A percentile compares a stretch with the other conserved stretches of the same genome.
Conservation (phyloP, 768 basidiomycete genomes). For the Zangia roseola region DNA sequence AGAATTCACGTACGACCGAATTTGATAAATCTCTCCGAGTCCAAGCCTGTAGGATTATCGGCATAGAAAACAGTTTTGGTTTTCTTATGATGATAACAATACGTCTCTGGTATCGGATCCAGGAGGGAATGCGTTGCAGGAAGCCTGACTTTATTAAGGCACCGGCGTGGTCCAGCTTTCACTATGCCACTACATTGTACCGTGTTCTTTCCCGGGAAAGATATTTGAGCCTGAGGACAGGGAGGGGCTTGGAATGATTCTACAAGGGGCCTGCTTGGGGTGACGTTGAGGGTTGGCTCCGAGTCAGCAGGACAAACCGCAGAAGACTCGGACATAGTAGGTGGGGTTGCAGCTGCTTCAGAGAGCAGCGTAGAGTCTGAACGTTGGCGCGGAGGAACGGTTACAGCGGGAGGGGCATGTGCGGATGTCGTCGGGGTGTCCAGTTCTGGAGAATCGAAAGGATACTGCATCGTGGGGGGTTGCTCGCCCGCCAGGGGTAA, state of each 20-base stretch:
- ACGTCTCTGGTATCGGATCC: constrained; percentile 37
- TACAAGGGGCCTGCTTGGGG: constrained; percentile 13
- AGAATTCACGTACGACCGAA: constrained; percentile 48
- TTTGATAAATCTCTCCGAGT: constrained; percentile 51
- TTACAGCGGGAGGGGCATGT: constrained; percentile 18
- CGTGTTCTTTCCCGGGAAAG: constrained; percentile 16
- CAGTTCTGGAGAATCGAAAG: constrained; percentile 15
- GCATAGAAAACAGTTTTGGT: constrained; percentile 57
- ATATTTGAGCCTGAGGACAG: constrained; percentile 16
- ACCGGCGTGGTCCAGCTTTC: constrained; percentile 58
- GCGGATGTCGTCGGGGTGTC: constrained; percentile 9
- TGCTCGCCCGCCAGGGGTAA: constrained; percentile 26
- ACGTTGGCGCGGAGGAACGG: constrained; percentile 30
- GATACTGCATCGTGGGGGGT: constrained; percentile 19
- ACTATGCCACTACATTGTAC: constrained; percentile 63
- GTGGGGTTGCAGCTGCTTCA: not conserved
- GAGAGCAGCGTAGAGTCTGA: constrained; percentile 29
- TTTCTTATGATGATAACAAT: constrained; percentile 65
- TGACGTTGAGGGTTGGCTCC: constrained; percentile 7
- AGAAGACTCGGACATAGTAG: constrained; percentile 9
- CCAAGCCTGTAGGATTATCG: constrained; percentile 36
- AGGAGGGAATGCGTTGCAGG: constrained; percentile 27
- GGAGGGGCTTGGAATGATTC: constrained; percentile 14
- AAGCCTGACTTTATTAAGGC: constrained; percentile 55
- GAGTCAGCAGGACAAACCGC: constrained; percentile 10